phyloP scores from a whole-genome alignment of 352 stramenopile genomes.

The Pythium pectinolyticum region DNA sequence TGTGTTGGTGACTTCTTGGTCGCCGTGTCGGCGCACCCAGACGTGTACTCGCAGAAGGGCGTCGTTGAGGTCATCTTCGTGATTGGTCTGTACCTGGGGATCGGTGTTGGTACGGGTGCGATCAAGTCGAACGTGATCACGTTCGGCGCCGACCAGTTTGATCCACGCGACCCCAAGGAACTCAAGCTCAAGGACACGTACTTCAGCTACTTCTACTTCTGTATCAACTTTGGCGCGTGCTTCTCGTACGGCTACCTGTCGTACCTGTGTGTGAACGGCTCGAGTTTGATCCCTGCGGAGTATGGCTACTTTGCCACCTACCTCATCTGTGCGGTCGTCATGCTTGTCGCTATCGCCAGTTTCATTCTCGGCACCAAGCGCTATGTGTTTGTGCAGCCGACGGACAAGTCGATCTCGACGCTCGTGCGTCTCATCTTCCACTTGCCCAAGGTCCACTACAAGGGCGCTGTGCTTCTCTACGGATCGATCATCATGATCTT shows the following conservation, averaged over 20 bases:
- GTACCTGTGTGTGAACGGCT: constrained; percentile 86
- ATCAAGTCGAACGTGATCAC: constrained; percentile 89
- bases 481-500: constrained; percentile 69
- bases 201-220: constrained; percentile 93
- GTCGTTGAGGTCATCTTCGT: constrained; percentile 69
- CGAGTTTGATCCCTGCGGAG: constrained; percentile 59
- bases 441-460: constrained; percentile 77
- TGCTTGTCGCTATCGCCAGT: constrained; percentile 76
- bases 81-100: constrained; percentile 69
- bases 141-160: constrained; percentile 86
- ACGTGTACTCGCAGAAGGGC: constrained; percentile 34
- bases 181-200: constrained; percentile 81
- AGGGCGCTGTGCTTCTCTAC: constrained; percentile 78
- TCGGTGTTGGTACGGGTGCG: constrained; percentile 76
- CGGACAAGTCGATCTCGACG: constrained; percentile 74
- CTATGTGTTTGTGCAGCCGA: constrained; percentile 77
- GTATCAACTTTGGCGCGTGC: constrained; percentile 90
- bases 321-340: constrained; percentile 75
- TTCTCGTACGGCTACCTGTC: constrained; percentile 91
- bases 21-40: constrained; percentile 63
- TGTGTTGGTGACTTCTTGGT: constrained; percentile 68
- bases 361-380: constrained; percentile 58
- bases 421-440: constrained; percentile 73
- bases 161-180: constrained; percentile 82
- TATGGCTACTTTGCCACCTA: constrained; percentile 92